Evolutionary conservation across 2,329 filamentous ascomycete genomes (phyloP), one percentile per base, ranked within the genome.

Genomic region (Phoma herbarum): DNA sequence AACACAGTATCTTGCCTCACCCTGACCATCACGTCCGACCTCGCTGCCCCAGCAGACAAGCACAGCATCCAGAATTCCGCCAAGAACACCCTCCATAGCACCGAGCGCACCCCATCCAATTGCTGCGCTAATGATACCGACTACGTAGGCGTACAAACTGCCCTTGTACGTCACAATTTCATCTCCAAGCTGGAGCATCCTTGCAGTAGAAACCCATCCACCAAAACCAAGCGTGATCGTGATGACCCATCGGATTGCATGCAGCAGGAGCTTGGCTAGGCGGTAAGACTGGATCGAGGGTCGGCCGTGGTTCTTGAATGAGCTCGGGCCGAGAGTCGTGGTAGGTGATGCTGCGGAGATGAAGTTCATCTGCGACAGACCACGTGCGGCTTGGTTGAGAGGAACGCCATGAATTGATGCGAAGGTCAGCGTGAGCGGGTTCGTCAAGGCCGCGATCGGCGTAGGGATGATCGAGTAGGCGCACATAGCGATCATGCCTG

Each of bases 31-130:
- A 3, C 63, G 59, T 2, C 74, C 76, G 1, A 75, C 73, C 84
- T 99, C 95, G 70, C 92, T 97, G 25, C 91, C 93, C 86, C 96
- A 98, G 81, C 95, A 99, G 12, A 99, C 89, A 23, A 98, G 86
- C 33, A 92, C 88, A 3, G 90, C 93, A 77, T 97, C 93, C 4
- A 97, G 86, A 51, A 97, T 93, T 52, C 92, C 92, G 50, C 91
- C 91, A 23, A 97, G 80, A 18, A 96, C 90, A 14, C 92, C 91
- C 74, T 97, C 93, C 85, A 96, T 94, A 2, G 93, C 90, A 25
- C 93, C 92, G 49, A 99, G 82, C 1, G 98, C 89, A 5, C 92
- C 93, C 88, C 95, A 99, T 8, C 95, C 95, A 67, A 99, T 97
- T 53, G 94, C 93, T 60, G 91, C 92, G 16, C 95, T 95, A 66